Base-by-base conservation (phyloP, 2,329 filamentous ascomycete species). In the Stylonectria norvegica region DNA sequence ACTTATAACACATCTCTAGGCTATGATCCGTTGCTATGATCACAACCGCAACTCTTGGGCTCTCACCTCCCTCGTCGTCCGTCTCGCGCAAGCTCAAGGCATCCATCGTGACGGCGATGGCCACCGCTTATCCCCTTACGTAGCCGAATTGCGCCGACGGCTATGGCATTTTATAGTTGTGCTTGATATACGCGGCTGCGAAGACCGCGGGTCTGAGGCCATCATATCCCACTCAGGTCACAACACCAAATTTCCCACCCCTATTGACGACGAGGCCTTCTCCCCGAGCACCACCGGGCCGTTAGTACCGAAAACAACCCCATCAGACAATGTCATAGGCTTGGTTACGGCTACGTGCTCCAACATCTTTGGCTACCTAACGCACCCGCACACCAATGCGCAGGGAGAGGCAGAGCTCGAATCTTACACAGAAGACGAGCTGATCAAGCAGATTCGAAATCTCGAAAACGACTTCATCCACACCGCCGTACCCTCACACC, bases 111-210 rank as follows among this genome's bases (percentile, higher is more conserved):
- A 75, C 45, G 64, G 66, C 4, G 57, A 61, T 25, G 61, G 61
- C 5, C 55, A 55, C 5, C 50, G 56, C 1, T 61, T 66, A 31
- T 50, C 62, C 0, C 69, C 74, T 0, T 83, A 77, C 46, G 72
- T 82, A 41, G 69, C 70, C 3, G 76, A 83, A 58, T 72, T 82
- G 62, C 71, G 79, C 15, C 71, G 80, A 7, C 70, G 81, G 3
- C 56, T 83, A 0, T 84, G 79, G 74, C 78, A 76, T 64, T 76
- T 82, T 48, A 70, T 84, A n/a, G 58, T 80, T 20, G 69, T 79
- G n/a, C 66, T 83, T 2, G 81, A 85, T 47, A 65, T 72, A 19
- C 71, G 73, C 6, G 70, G 70, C 1, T 70, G 75, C 5, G 75
- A 80, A 50, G 69, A 79, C 35, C 69, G 75, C 4, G 78, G 78